Percentiles rank a stretch among this genome's conserved stretches.
These are phyloP conservation scores for Phytopythium montanum DNA, from an alignment of 352 stramenopile species.

Conservation along the genomic window DNA sequence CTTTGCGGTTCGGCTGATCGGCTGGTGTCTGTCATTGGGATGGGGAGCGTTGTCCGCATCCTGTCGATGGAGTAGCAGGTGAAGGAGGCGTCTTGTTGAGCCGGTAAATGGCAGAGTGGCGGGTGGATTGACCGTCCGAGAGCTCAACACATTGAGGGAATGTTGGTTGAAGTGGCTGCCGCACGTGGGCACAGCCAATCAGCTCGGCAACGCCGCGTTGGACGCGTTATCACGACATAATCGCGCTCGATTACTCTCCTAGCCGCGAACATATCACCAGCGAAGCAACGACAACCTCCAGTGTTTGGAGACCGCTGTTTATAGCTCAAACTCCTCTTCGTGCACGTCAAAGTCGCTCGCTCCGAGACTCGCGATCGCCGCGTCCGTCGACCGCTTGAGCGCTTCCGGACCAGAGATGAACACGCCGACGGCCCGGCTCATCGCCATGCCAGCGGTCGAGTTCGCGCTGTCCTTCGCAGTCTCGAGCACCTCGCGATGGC, in stretches of 20 bases:
- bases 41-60: neutral
- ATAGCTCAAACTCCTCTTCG: constrained; percentile 13
- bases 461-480: neutral
- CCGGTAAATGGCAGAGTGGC: neutral
- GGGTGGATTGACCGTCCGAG: neutral
- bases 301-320: neutral
- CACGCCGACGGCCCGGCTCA: constrained; percentile 11
- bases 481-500: constrained; percentile 5
- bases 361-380: constrained; percentile 9
- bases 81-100: neutral
- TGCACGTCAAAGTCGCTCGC: constrained; percentile 21
- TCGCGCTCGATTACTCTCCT: neutral
- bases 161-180: neutral
- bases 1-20: neutral
- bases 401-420: constrained; percentile 24
- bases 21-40: neutral
- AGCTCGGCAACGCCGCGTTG: neutral
- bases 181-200: constrained; percentile 3
- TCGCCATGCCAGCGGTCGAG: neutral
- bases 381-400: constrained; percentile 15
- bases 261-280: neutral
- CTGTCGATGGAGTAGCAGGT: neutral
- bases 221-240: constrained; percentile 4
- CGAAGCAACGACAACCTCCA: neutral
- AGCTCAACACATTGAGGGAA: neutral